These are phyloP conservation scores for Ammopiptanthus mongolicus DNA, from an alignment of 306 rosid species.

Conservation along the genomic window DNA sequence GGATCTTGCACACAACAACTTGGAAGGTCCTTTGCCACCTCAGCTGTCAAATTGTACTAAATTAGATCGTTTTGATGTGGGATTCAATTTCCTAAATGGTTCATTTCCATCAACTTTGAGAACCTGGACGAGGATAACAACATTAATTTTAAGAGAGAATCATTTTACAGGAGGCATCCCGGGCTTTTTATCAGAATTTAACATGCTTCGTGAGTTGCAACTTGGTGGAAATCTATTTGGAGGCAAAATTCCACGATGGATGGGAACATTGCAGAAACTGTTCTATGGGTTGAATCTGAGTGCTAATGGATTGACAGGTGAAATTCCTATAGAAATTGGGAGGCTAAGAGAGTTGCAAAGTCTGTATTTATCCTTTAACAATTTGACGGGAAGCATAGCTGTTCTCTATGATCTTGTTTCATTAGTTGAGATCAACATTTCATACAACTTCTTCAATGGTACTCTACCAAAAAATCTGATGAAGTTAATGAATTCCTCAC, in stretches of 20 bases:
- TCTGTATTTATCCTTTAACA: slow-evolving; percentile 48
- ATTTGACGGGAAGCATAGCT: slow-evolving; percentile 36
- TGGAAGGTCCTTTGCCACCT: slow-evolving; percentile 21
- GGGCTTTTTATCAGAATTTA: slow-evolving; percentile 28
- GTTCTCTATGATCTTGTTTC: slow-evolving; percentile 27
- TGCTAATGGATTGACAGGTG: slow-evolving; percentile 42
- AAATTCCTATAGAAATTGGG: slow-evolving; percentile 37
- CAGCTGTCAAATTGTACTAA: not conserved
- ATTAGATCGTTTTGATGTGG: not conserved
- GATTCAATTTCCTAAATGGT: not conserved
- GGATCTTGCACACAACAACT: slow-evolving; percentile 38
- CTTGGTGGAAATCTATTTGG: slow-evolving; percentile 52
- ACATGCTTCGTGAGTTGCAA: slow-evolving; percentile 40
- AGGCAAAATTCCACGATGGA: slow-evolving; percentile 46
- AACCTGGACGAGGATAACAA: not conserved
- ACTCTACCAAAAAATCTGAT: slow-evolving; percentile 35
- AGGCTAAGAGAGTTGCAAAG: slow-evolving; percentile 12
- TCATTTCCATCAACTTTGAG: not conserved
- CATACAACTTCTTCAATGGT: slow-evolving; percentile 44
- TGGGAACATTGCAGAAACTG: slow-evolving; percentile 38
- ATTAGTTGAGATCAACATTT: slow-evolving; percentile 31
- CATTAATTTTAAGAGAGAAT: slow-evolving; percentile 41
- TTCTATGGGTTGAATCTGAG: slow-evolving; percentile 46
- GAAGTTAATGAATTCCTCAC: slow-evolving; percentile 17
- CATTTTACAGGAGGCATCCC: slow-evolving; percentile 45